Conservation (phyloP, 129 eudicot genomes). For the Flaveria robusta region DNA sequence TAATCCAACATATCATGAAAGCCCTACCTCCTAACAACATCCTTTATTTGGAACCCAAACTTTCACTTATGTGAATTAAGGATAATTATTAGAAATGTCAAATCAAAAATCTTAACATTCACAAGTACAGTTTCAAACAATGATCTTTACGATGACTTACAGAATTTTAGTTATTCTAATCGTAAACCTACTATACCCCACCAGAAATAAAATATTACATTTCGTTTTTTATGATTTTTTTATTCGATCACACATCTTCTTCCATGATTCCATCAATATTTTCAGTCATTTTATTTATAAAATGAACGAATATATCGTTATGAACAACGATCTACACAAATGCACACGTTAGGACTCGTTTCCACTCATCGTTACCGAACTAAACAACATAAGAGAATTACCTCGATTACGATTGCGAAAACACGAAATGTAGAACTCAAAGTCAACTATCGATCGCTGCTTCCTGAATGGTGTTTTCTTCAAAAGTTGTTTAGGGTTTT, state of each 20-base stretch:
- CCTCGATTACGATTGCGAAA: background rate
- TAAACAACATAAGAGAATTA: background rate
- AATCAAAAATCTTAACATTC: background rate
- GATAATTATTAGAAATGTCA: background rate
- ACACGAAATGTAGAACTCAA: background rate
- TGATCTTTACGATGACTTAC: too few species aligned
- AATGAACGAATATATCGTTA: background rate
- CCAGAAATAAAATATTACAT: too few species aligned
- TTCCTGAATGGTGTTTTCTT: background rate
- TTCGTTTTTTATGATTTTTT: background rate
- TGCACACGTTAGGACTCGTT: background rate
- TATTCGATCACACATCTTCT: background rate
- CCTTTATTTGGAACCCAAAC: background rate
- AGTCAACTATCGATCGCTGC: background rate
- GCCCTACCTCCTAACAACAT: too few species aligned
- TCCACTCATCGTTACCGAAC: background rate
- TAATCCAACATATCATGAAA: too few species aligned
- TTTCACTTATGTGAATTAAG: background rate
- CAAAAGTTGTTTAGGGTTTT: background rate
- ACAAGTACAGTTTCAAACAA: background rate
- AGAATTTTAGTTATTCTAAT: too few species aligned
- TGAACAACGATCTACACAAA: background rate
- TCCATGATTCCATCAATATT: background rate
- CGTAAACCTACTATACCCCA: too few species aligned
- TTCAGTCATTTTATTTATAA: background rate